Conservation (phyloP, 805 yeast species). For the Saturnispora ahearnii region DNA sequence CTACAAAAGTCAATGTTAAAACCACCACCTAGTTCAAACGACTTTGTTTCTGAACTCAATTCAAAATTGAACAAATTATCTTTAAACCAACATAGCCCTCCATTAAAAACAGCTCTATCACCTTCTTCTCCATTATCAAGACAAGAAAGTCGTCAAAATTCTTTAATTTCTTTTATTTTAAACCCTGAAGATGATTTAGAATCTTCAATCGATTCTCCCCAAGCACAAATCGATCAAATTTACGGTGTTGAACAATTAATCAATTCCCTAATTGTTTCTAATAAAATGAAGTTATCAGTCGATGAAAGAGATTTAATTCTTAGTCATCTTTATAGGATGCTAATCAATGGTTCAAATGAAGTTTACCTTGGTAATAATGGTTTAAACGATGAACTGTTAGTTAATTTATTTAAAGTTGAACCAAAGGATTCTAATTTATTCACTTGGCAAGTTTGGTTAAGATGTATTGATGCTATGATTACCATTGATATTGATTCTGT, state of each 20-base stretch:
- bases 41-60: conserved; percentile 6
- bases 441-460: conserved; percentile 30
- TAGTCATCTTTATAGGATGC: conserved; percentile 41
- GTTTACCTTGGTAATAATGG: conserved; percentile 21
- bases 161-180: conserved; percentile 19
- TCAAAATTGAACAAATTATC: conserved; percentile 6
- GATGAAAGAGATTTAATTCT: conserved; percentile 39
- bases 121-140: conserved; percentile 12
- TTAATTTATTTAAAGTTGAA: conserved; percentile 4
- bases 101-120: conserved; percentile 5
- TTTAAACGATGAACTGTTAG: conserved; percentile 11
- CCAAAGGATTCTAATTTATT: conserved; percentile 29
- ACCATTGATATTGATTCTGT: conserved; percentile 46
- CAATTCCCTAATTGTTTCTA: conserved; percentile 16
- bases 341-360: conserved; percentile 27
- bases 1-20: conserved; percentile 10
- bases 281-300: conserved; percentile 37
- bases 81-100: background rate
- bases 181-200: conserved; percentile 13
- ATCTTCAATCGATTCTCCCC: background rate
- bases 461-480: conserved; percentile 35
- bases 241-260: conserved; percentile 38
- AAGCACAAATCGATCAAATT: conserved; percentile 8
- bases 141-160: conserved; percentile 23
- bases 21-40: background rate